Percentiles rank a stretch among this genome's conserved stretches.
Evolutionary conservation across 164 flowering plant species (phyloP).

Genomic region (Magnolia officinalis): DNA sequence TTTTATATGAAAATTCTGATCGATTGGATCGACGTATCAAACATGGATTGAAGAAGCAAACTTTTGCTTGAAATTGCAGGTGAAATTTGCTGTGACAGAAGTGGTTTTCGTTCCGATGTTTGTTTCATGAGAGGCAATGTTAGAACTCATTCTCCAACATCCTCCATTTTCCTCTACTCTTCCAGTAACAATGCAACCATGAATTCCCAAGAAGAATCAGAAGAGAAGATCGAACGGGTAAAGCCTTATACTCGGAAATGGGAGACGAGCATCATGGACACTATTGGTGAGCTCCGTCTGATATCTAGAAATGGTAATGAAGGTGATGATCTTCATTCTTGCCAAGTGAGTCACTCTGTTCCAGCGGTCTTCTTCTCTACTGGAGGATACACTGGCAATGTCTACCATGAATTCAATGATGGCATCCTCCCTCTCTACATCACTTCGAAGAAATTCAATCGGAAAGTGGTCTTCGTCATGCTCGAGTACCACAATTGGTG

Average conservation of each 20-base stretch:
- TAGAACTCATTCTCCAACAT: slow-evolving; percentile 63
- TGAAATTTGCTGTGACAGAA: slow-evolving; percentile 79
- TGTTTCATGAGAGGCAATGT: slow-evolving; percentile 90
- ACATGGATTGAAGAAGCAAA: neutral
- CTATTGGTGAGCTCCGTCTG: slow-evolving; percentile 64
- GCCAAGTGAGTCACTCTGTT: slow-evolving; percentile 25
- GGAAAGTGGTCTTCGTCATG: slow-evolving; percentile 35
- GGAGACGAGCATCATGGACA: slow-evolving; percentile 71
- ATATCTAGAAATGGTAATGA: slow-evolving; percentile 27
- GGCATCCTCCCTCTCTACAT: slow-evolving; percentile 42
- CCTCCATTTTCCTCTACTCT: slow-evolving; percentile 57
- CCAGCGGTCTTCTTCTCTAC: slow-evolving; percentile 40
- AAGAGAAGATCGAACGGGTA: slow-evolving; percentile 53
- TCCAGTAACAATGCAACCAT: slow-evolving; percentile 14
- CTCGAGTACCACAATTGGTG: slow-evolving; percentile 39
- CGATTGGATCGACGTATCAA: no score
- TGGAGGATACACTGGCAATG: slow-evolving; percentile 44
- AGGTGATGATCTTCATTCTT: slow-evolving; percentile 52
- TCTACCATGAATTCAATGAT: slow-evolving; percentile 45
- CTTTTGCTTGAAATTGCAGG: slow-evolving; percentile 31
- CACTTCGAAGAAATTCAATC: slow-evolving; percentile 30
- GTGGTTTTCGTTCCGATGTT: slow-evolving; percentile 53
- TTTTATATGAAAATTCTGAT: no score
- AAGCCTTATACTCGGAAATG: slow-evolving; percentile 92
- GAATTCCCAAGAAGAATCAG: slow-evolving; percentile 18